Evolutionary conservation across 129 eudicot species (phyloP).

Genomic region (sunflower (Helianthus annuus)): DNA sequence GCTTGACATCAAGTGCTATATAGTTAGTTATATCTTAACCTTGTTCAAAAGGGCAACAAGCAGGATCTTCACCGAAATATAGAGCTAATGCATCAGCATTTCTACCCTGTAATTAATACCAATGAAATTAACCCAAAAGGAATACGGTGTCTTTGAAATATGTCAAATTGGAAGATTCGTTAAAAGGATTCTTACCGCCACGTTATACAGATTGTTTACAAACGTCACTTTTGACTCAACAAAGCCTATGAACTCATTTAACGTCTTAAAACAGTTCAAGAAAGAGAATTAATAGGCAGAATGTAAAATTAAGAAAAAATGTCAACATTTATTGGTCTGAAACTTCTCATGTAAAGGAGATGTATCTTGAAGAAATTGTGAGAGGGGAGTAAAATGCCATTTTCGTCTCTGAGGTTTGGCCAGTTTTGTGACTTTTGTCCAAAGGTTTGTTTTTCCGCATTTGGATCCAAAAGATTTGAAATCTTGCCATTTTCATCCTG

Average conservation of each 20-base stretch:
- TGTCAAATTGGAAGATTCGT: background rate
- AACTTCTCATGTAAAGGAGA: too few relatives aligned
- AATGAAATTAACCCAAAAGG: background rate
- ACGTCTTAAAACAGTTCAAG: slow-evolving; percentile 52
- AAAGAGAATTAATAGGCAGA: slow-evolving; percentile 1
- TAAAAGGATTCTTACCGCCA: slow-evolving; percentile 62
- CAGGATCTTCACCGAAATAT: slow-evolving; percentile 97
- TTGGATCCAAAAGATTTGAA: too few relatives aligned
- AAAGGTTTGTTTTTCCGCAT: too few relatives aligned
- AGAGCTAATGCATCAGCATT: slow-evolving; percentile 94
- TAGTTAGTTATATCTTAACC: slow-evolving; percentile 44
- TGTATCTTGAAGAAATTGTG: too few relatives aligned
- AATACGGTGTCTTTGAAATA: background rate
- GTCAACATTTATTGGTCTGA: too few relatives aligned
- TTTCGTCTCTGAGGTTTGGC: too few relatives aligned
- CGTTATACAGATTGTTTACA: slow-evolving; percentile 65
- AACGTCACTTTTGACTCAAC: slow-evolving; percentile 82
- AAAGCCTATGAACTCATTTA: slow-evolving; percentile 61
- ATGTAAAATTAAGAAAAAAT: too few relatives aligned
- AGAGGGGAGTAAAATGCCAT: too few relatives aligned
- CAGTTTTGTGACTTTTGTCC: too few relatives aligned
- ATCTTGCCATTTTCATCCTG: too few relatives aligned
- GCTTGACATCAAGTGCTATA: too few relatives aligned
- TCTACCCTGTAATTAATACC: slow-evolving; percentile 69
- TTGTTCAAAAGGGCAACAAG: slow-evolving; percentile 96